Evolutionary conservation across 1,284 basidiomycete genomes (phyloP), one percentile per base, ranked within the genome.

Genomic region (Neonothopanus nambi): DNA sequence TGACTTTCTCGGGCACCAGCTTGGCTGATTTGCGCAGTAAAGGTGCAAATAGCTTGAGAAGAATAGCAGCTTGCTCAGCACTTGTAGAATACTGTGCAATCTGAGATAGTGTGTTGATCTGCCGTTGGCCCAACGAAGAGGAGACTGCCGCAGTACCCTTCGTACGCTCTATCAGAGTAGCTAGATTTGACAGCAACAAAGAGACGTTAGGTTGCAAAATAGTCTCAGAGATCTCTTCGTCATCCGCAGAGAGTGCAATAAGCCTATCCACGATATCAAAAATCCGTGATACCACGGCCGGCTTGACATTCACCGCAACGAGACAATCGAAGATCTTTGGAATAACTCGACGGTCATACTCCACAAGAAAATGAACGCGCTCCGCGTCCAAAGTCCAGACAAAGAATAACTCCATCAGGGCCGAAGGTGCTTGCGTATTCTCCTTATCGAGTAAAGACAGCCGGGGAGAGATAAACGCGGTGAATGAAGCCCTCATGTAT

Each of bases 381-480:
- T 86, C 78, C 1, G 73, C 72, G 23, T 81, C 77, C 8, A 75
- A 67, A 0, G 91, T 84, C 88, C 96, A 97, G 3, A 82, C 76
- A 56, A 87, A 81, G 68, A 98, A 90, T 1, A 99, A 77, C 33
- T 97, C 93, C 38, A 99, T 76, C 24, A 98, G 76, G 0, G 93
- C 88, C 0, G 95, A 96, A 0, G 95, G 94, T 0, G 92, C 82
- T 70, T 99, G 96, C 0, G 91, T 93, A 63, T 95, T 98, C 70
- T 99, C 96, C 44, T 76, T 75, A 53, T 91, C 85, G 20, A 99
- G 78, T 4, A 75, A 71, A 0, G 82, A 73, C 23, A 99, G 75
- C 17, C 95, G 89, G 0, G 95, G 95, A 0, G 88, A 86, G 63
- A 99, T 89, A 68, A 94, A 82, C 0, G 80, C 72, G 2, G 75